A percentile compares a stretch with the other conserved stretches of the same genome.
Evolutionary conservation across 768 basidiomycete species (phyloP).

Genomic region (Mycena crocata): DNA sequence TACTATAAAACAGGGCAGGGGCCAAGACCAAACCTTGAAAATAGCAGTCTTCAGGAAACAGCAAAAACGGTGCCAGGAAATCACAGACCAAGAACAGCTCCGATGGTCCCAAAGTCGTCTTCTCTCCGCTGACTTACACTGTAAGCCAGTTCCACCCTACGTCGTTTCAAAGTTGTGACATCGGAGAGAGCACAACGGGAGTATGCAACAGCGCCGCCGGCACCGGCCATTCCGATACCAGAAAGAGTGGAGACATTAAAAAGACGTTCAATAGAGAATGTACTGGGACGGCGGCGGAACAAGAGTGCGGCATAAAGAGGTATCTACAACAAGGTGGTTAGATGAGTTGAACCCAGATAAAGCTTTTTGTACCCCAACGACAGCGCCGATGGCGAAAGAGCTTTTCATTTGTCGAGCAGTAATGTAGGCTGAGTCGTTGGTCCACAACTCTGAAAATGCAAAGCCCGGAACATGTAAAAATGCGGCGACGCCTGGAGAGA

Average conservation of each 20-base stretch:
- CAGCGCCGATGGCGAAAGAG: conserved; percentile 11
- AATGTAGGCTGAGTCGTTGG: conserved; percentile 19
- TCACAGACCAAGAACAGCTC: conserved; percentile 72
- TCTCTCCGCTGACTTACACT: conserved; percentile 50
- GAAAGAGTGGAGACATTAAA: conserved; percentile 27
- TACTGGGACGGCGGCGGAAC: neutral
- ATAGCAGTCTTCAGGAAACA: too few species aligned
- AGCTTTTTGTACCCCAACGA: conserved; percentile 11
- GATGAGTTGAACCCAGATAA: neutral
- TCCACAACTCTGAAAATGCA: conserved; percentile 21
- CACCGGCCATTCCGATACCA: conserved; percentile 18
- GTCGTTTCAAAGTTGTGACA: conserved; percentile 23
- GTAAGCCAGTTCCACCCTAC: conserved; percentile 9
- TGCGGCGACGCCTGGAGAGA: neutral
- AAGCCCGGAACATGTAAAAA: neutral
- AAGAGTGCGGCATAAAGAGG: conserved; percentile 16
- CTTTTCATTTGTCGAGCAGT: conserved; percentile 14
- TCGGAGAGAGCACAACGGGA: conserved; percentile 23
- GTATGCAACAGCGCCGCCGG: conserved; percentile 13
- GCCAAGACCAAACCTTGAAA: too few species aligned
- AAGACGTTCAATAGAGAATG: conserved; percentile 26
- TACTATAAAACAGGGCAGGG: conserved; percentile 81
- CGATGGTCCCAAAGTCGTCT: conserved; percentile 84
- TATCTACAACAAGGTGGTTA: neutral
- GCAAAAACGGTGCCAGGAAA: too few species aligned